These are phyloP conservation scores for Pythium guiyangense DNA, from an alignment of 352 stramenopile genomes.

Conservation along the genomic window DNA sequence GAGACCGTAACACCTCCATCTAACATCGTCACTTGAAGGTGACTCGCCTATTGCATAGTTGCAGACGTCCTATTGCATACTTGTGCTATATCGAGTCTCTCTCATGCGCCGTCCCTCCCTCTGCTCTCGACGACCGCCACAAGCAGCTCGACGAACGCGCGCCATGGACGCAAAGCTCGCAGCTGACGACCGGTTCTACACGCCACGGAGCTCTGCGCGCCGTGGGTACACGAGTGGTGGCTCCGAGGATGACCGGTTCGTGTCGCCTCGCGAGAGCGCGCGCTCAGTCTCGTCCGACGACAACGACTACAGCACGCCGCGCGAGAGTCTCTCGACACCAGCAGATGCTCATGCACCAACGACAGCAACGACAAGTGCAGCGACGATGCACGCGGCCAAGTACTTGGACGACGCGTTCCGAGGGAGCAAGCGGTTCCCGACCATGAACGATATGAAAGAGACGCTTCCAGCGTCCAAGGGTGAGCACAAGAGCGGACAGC, in stretches of 20 bases:
- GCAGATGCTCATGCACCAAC: conserved; percentile 1
- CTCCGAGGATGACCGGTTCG: conserved; percentile 63
- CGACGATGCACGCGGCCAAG: neutral
- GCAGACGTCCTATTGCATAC: too few species aligned
- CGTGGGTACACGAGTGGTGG: conserved; percentile 44
- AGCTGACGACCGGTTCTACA: conserved; percentile 61
- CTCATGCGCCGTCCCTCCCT: too few species aligned
- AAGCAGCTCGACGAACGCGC: neutral
- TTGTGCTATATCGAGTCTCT: too few species aligned
- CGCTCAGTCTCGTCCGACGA: conserved; percentile 65
- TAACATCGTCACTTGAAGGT: too few species aligned
- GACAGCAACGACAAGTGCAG: neutral
- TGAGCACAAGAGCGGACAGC: conserved; percentile 10
- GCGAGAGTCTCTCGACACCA: conserved; percentile 24
- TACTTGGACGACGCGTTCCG: conserved; percentile 8
- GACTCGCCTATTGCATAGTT: too few species aligned
- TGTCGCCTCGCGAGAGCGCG: conserved; percentile 47
- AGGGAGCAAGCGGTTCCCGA: conserved; percentile 10
- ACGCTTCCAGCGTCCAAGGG: conserved; percentile 7
- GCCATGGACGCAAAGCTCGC: conserved; percentile 40
- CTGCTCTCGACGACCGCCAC: too few species aligned
- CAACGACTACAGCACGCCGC: conserved; percentile 49
- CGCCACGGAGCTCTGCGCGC: conserved; percentile 47
- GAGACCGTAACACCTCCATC: too few species aligned
- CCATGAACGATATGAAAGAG: conserved; percentile 18